Evolutionary conservation across 768 basidiomycete genomes (phyloP).

Genomic region (Lepiota venenata): DNA sequence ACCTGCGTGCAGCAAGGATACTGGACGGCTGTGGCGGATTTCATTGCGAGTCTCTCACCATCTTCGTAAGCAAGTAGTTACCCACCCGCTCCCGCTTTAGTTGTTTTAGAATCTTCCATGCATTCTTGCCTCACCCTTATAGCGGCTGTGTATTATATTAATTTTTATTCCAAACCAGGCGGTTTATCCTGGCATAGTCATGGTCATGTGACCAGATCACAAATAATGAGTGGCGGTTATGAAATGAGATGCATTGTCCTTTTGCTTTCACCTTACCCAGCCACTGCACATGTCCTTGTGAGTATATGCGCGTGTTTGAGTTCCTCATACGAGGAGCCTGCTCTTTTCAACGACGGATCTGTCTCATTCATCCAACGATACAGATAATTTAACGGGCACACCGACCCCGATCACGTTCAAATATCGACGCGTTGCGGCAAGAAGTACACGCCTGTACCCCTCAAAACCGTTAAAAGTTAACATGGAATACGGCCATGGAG

Average conservation of each 20-base stretch:
- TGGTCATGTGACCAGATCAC: too few species aligned
- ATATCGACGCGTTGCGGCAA: neutral
- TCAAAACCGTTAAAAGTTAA: neutral
- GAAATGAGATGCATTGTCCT: too few species aligned
- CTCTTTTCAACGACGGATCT: neutral
- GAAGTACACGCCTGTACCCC: neutral
- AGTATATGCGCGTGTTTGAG: neutral
- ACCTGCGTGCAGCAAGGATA: constrained; percentile 54
- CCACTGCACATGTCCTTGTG: neutral
- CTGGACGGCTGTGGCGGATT: constrained; percentile 49
- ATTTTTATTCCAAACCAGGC: too few species aligned
- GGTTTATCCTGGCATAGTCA: too few species aligned
- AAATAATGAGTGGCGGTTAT: too few species aligned
- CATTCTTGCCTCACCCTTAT: too few species aligned
- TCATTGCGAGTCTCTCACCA: constrained; percentile 30
- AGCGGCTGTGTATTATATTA: too few species aligned
- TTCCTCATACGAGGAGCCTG: too few species aligned
- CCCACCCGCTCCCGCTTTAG: neutral
- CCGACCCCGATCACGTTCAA: neutral
- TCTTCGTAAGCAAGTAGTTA: neutral
- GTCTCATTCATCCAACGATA: neutral
- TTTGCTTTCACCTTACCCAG: neutral
- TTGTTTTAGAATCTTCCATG: neutral
- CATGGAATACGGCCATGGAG: neutral
- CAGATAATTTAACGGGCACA: neutral